A percentile compares a stretch with the other conserved stretches of the same genome.
phyloP scores from a whole-genome alignment of 2,329 filamentous ascomycete genomes.

The Hymenoscyphus infarciens region DNA sequence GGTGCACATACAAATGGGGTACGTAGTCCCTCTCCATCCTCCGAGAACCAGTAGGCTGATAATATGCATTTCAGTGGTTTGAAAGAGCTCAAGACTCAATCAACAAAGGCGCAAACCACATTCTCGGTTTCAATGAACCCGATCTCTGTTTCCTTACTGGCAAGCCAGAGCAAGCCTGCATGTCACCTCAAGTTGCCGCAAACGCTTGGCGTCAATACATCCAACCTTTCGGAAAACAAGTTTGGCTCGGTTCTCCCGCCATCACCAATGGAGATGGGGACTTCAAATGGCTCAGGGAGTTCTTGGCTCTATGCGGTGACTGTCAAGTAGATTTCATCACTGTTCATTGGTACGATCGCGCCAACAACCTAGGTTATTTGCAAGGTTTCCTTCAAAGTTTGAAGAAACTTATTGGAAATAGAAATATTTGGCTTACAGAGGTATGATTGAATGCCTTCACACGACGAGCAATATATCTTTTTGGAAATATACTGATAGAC shows the following conservation, averaged over 20 bases:
- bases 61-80: neutral
- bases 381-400: slow-evolving; percentile 37
- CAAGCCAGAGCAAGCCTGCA: neutral
- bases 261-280: slow-evolving; percentile 41
- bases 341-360: slow-evolving; percentile 38
- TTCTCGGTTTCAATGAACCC: slow-evolving; percentile 13
- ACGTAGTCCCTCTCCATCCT: neutral
- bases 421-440: slow-evolving; percentile 22
- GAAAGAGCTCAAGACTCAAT: slow-evolving; percentile 5
- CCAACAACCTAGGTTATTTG: slow-evolving; percentile 32
- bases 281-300: slow-evolving; percentile 40
- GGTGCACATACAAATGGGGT: neutral
- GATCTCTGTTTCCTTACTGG: neutral
- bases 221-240: slow-evolving; percentile 39
- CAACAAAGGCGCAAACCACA: slow-evolving; percentile 2
- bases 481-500: neutral
- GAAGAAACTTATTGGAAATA: slow-evolving; percentile 9
- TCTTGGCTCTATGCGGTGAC: slow-evolving; percentile 38
- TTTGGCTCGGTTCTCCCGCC: slow-evolving; percentile 41
- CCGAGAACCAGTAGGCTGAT: neutral
- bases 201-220: slow-evolving; percentile 39
- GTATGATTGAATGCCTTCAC: too few relatives aligned
- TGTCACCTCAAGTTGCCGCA: slow-evolving; percentile 32
- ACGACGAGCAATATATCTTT: too few relatives aligned
- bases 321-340: slow-evolving; percentile 43